Evolutionary conservation across 768 basidiomycete species (phyloP).

Genomic region (Gymnopilus junonius): DNA sequence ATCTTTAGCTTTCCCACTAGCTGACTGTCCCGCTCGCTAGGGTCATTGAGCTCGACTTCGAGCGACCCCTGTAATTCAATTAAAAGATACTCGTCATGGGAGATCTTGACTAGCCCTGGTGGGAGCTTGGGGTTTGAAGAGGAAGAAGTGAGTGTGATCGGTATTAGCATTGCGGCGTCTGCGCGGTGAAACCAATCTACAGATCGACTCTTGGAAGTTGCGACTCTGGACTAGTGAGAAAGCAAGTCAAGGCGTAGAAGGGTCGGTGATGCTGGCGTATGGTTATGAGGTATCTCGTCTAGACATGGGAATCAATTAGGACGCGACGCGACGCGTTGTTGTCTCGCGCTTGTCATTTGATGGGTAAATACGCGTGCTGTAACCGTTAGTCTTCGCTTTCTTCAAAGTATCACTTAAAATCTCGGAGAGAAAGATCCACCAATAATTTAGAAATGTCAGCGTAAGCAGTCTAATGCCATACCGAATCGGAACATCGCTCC

Average conservation of each 20-base stretch:
- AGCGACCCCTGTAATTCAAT: constrained; percentile 89
- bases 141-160: constrained; percentile 51
- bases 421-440: too few species aligned
- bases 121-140: constrained; percentile 55
- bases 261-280: background rate
- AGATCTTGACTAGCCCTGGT: constrained; percentile 68
- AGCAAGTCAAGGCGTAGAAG: background rate
- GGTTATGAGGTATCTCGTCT: background rate
- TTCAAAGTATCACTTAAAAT: too few species aligned
- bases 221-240: background rate
- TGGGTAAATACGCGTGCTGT: background rate
- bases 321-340: constrained; percentile 29
- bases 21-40: constrained; percentile 62
- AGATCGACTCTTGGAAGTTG: background rate
- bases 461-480: too few species aligned
- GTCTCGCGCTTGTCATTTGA: constrained; percentile 5
- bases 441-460: too few species aligned
- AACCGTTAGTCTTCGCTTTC: too few species aligned
- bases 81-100: constrained; percentile 78
- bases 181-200: background rate
- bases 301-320: constrained; percentile 8
- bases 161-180: constrained; percentile 62
- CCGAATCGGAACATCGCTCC: too few species aligned
- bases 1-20: constrained; percentile 80
- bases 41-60: constrained; percentile 61